These are phyloP conservation scores for Daldinia vernicosa DNA, from an alignment of 495 filamentous ascomycete species.

Conservation along the genomic window DNA sequence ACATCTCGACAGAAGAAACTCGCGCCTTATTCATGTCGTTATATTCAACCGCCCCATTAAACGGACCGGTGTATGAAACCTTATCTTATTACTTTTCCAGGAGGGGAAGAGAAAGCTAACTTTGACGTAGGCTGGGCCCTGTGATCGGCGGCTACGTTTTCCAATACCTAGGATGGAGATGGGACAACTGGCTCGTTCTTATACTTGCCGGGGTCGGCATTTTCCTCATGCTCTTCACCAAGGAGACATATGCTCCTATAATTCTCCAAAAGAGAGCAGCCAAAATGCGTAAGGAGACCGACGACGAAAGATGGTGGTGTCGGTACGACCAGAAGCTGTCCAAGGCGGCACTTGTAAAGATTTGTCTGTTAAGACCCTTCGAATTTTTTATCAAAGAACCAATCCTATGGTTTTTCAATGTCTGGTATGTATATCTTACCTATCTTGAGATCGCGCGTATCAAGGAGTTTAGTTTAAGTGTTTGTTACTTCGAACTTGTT, in stretches of 20 bases:
- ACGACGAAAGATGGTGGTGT: slow-evolving; percentile 78
- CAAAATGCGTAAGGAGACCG: slow-evolving; percentile 73
- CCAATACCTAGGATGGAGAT: slow-evolving; percentile 83
- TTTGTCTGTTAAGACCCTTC: slow-evolving; percentile 80
- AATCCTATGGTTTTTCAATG: slow-evolving; percentile 85
- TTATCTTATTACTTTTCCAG: not conserved
- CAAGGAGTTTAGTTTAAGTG: no score
- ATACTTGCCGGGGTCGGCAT: slow-evolving; percentile 70
- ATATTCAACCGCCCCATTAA: slow-evolving; percentile 81
- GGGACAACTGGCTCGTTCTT: slow-evolving; percentile 85
- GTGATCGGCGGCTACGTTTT: slow-evolving; percentile 80
- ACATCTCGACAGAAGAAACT: slow-evolving; percentile 75
- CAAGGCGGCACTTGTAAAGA: slow-evolving; percentile 60
- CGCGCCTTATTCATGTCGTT: slow-evolving; percentile 77
- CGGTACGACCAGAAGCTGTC: slow-evolving; percentile 73
- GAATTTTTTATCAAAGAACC: slow-evolving; percentile 82
- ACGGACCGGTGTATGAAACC: slow-evolving; percentile 66
- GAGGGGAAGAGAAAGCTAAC: not conserved
- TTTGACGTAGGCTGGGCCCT: slow-evolving; percentile 50
- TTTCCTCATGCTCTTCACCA: slow-evolving; percentile 61
- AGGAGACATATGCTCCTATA: slow-evolving; percentile 81
- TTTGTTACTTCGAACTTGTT: not conserved
- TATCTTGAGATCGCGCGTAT: not conserved
- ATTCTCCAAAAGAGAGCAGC: slow-evolving; percentile 76
- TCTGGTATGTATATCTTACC: slow-evolving; percentile 52